Conservation (phyloP, 257 asterid species). For the Misopates orontium region DNA sequence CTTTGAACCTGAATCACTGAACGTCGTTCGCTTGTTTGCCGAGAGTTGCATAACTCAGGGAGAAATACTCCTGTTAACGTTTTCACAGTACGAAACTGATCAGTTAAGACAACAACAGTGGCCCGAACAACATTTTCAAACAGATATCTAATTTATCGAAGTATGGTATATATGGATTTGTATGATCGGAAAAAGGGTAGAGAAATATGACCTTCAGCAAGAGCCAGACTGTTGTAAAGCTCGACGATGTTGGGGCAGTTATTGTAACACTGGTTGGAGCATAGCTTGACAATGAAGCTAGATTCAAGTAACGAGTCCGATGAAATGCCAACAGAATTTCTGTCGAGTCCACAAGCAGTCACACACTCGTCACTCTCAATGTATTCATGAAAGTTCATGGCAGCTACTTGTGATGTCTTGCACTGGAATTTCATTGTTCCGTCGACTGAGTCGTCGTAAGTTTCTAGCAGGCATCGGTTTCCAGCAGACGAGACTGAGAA, state of each 20-base stretch:
- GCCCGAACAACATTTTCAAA: too few species aligned
- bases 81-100: background rate
- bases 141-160: background rate
- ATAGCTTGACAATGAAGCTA: slow-evolving; percentile 30
- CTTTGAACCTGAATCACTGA: slow-evolving; percentile 44
- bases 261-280: slow-evolving; percentile 39
- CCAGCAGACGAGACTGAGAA: slow-evolving; percentile 42
- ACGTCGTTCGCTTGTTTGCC: slow-evolving; percentile 32
- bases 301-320: slow-evolving; percentile 41
- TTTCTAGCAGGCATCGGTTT: slow-evolving; percentile 38
- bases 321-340: slow-evolving; percentile 40
- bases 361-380: slow-evolving; percentile 42
- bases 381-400: slow-evolving; percentile 25
- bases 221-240: slow-evolving; percentile 45
- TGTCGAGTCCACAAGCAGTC: slow-evolving; percentile 40
- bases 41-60: slow-evolving; percentile 42
- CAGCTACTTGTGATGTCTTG: slow-evolving; percentile 38
- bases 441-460: slow-evolving; percentile 10
- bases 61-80: slow-evolving; percentile 40
- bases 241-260: slow-evolving; percentile 47
- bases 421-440: slow-evolving; percentile 30
- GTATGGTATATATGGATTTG: background rate
- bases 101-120: background rate
- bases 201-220: slow-evolving; percentile 37
- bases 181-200: background rate